phyloP scores from a whole-genome alignment of 257 asterid species.

The Capsicum rhomboideum region DNA sequence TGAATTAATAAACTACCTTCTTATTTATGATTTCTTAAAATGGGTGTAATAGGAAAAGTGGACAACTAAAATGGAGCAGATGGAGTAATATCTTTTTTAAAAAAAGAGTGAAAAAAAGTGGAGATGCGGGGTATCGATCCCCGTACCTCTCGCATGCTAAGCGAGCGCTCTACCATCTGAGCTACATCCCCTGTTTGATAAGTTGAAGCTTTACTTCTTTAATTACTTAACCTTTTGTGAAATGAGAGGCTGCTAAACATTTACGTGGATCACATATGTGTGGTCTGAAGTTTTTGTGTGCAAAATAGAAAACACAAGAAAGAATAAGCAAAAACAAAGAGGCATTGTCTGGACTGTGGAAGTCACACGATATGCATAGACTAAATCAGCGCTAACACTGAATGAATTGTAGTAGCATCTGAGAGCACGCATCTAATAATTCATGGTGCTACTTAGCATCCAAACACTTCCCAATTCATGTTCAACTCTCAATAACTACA shows the following conservation, averaged over 20 bases:
- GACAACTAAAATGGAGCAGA: too few relatives aligned
- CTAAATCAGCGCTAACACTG: neutral
- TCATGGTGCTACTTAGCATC: neutral
- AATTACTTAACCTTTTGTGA: neutral
- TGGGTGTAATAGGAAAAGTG: too few relatives aligned
- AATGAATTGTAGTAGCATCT: too few relatives aligned
- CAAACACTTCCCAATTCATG: neutral
- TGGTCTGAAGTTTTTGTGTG: neutral
- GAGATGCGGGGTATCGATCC: constrained; percentile 47
- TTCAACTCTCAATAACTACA: neutral
- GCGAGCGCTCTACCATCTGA: constrained; percentile 58
- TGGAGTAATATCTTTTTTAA: too few relatives aligned
- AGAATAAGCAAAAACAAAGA: neutral
- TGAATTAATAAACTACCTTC: too few relatives aligned
- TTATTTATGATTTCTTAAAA: too few relatives aligned
- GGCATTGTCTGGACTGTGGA: neutral
- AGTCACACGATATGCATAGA: neutral
- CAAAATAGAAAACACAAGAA: neutral
- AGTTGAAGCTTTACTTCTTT: neutral
- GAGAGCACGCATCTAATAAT: neutral
- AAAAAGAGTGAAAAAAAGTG: neutral
- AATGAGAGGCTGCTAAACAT: neutral
- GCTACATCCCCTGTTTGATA: neutral
- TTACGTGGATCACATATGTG: neutral
- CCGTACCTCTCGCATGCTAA: constrained; percentile 41